These are phyloP conservation scores for Nicotiana benthamiana DNA, from an alignment of 257 asterid genomes.

Conservation along the genomic window DNA sequence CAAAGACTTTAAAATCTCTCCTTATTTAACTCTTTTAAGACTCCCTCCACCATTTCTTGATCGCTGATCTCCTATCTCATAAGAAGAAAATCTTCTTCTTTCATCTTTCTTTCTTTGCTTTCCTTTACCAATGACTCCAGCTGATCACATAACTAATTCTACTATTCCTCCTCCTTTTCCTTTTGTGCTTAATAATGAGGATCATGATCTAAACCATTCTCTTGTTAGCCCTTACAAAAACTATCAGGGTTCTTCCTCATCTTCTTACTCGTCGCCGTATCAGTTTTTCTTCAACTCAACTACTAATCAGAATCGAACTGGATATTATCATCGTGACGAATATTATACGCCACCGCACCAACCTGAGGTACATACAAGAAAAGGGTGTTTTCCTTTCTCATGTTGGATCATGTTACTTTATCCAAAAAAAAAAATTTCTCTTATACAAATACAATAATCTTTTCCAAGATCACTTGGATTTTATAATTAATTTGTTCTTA, in stretches of 20 bases:
- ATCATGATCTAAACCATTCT: slow-evolving; percentile 18
- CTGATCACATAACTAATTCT: slow-evolving; percentile 22
- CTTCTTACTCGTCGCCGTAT: slow-evolving; percentile 22
- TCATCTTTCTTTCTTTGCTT: background rate
- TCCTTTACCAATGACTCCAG: slow-evolving; percentile 14
- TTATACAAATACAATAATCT: background rate
- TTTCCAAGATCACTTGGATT: background rate
- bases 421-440: background rate
- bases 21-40: background rate
- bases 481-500: background rate
- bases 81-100: too few relatives aligned
- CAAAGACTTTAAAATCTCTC: too few relatives aligned
- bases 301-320: slow-evolving; percentile 28
- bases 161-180: slow-evolving; percentile 30
- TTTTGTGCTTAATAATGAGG: slow-evolving; percentile 16
- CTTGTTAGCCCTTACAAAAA: slow-evolving; percentile 14
- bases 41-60: background rate
- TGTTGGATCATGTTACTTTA: background rate
- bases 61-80: background rate
- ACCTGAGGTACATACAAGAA: slow-evolving; percentile 24
- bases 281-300: slow-evolving; percentile 32
- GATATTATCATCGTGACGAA: slow-evolving; percentile 12
- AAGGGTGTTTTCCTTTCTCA: background rate
- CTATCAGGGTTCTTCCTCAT: slow-evolving; percentile 22
- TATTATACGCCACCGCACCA: slow-evolving; percentile 24